phyloP scores from a whole-genome alignment of 441 rosid species.

The Populus hybrid region DNA sequence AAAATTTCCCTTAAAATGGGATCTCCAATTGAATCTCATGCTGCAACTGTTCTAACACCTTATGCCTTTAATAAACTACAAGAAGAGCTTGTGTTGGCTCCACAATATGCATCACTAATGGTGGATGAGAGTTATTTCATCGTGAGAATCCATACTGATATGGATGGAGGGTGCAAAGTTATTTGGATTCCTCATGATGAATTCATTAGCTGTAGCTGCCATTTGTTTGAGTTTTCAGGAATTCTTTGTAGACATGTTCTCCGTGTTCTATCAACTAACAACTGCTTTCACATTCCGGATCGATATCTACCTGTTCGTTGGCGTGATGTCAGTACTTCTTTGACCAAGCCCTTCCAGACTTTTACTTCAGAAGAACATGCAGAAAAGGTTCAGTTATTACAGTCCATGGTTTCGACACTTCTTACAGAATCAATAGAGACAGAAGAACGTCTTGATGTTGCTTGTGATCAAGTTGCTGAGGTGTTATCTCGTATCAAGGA shows the following conservation, averaged over 20 bases:
- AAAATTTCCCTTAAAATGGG: slow-evolving; percentile 37
- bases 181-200: slow-evolving; percentile 38
- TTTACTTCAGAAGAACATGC: slow-evolving; percentile 27
- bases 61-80: slow-evolving; percentile 34
- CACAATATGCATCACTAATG: slow-evolving; percentile 38
- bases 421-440: slow-evolving; percentile 32
- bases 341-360: slow-evolving; percentile 19
- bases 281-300: slow-evolving; percentile 41
- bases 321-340: slow-evolving; percentile 21
- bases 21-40: slow-evolving; percentile 39
- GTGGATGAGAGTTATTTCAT: slow-evolving; percentile 33
- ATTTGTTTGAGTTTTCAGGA: slow-evolving; percentile 38
- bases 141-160: slow-evolving; percentile 35
- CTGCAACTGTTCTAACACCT: slow-evolving; percentile 34
- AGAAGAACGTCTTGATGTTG: slow-evolving; percentile 33
- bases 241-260: slow-evolving; percentile 39
- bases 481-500: slow-evolving; percentile 34
- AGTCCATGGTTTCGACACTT: slow-evolving; percentile 36
- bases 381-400: slow-evolving; percentile 31
- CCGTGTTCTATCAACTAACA: slow-evolving; percentile 37
- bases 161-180: slow-evolving; percentile 39
- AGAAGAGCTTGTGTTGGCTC: slow-evolving; percentile 37
- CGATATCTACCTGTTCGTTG: slow-evolving; percentile 30
- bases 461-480: slow-evolving; percentile 32
- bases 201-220: slow-evolving; percentile 38